These are phyloP conservation scores for Naganishia vaughanmartiniae DNA, from an alignment of 768 basidiomycete genomes.

Conservation along the genomic window DNA sequence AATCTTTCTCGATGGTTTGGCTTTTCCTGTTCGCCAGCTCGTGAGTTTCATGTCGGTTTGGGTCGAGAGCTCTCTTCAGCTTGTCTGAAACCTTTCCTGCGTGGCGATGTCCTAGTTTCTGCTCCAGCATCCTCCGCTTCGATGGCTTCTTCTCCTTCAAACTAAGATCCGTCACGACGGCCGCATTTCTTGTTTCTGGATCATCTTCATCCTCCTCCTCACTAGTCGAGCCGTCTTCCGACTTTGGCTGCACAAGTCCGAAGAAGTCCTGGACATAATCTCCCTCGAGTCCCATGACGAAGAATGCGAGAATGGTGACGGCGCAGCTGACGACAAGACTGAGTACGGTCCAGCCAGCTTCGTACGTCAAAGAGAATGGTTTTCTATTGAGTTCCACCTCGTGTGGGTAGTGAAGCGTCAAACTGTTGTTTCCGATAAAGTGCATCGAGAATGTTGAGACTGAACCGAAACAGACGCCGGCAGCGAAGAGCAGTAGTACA, in stretches of 20 bases:
- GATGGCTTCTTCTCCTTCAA: slow-evolving; percentile 17
- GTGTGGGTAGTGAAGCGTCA: slow-evolving; percentile 45
- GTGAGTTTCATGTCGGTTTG: neutral
- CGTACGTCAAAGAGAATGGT: slow-evolving; percentile 45
- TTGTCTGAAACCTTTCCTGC: neutral
- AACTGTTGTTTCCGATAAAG: slow-evolving; percentile 52
- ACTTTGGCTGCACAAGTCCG: neutral
- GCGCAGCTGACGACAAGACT: slow-evolving; percentile 46
- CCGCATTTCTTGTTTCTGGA: neutral
- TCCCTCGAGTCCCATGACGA: slow-evolving; percentile 50
- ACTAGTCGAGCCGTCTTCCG: neutral
- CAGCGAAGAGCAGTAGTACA: slow-evolving; percentile 43
- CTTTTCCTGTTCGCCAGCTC: neutral
- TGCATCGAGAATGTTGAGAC: slow-evolving; percentile 54
- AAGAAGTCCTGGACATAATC: slow-evolving; percentile 10
- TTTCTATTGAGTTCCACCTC: slow-evolving; percentile 30
- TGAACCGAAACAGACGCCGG: slow-evolving; percentile 50
- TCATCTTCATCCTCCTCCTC: neutral
- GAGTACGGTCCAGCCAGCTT: slow-evolving; percentile 49
- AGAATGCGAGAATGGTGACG: slow-evolving; percentile 51
- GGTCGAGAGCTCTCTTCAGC: neutral
- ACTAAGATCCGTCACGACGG: slow-evolving; percentile 15
- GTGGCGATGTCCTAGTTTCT: neutral
- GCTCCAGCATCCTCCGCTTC: neutral
- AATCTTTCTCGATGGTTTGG: neutral